Conservation (phyloP, 1,284 basidiomycete species). For the Mycena sp. region DNA sequence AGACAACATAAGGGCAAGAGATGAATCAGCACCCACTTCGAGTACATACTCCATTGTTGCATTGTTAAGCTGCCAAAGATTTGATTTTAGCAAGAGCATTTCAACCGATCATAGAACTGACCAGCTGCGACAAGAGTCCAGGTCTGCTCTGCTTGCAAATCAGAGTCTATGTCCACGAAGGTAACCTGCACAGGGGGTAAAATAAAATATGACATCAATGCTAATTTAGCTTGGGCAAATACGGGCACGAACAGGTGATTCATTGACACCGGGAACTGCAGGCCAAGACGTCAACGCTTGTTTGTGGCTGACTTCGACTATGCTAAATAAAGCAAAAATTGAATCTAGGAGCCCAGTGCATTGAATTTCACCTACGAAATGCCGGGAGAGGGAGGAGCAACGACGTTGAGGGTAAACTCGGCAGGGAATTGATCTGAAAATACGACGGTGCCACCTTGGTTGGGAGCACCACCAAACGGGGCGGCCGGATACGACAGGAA, state of each 20-base stretch:
- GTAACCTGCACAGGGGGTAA: conserved; percentile 4
- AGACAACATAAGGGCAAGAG: too few species aligned
- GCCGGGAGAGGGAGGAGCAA: not conserved
- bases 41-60: too few species aligned
- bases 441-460: not conserved
- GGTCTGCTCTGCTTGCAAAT: not conserved
- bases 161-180: not conserved
- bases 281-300: not conserved
- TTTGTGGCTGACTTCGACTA: not conserved
- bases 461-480: not conserved
- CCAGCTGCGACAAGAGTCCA: conserved; percentile 3
- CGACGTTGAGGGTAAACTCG: not conserved
- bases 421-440: not conserved
- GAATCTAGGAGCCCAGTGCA: not conserved
- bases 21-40: too few species aligned
- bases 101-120: not conserved
- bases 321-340: conserved; percentile 4
- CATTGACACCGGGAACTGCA: not conserved
- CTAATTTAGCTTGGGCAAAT: not conserved
- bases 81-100: not conserved
- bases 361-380: not conserved
- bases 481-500: not conserved
- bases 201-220: not conserved
- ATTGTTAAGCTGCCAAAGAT: too few species aligned
- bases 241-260: not conserved